Base-by-base conservation (phyloP, 345 rosid genomes). In the Gossypium anomalum region DNA sequence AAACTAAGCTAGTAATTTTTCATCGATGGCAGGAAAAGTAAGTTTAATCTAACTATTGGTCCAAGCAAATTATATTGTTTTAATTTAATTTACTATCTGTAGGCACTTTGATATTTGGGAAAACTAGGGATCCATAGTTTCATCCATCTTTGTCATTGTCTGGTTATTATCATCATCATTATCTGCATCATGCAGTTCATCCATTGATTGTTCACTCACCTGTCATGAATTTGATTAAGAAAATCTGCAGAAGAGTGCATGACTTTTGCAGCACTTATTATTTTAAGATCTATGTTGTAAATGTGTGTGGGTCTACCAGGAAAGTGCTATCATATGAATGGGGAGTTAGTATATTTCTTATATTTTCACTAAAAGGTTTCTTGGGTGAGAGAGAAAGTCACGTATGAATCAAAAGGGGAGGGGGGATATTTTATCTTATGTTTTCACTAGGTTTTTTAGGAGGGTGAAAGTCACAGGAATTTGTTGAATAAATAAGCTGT, bases 1-100 rank as follows among this genome's bases (percentile, higher is more conserved):
- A 87, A 84, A 85, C 71, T 73, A 94, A 76, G 78, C 79, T 94
- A 62, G 93, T 87, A 83, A 79, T 94, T 55, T 77, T 84, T 72
- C 90, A 87, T 76, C 83, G 85, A 65, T 82, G 83, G 81, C 78
- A 76, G 41, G 88, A 83, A 71, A 86, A 80, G 98, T 94, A 70
- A 81, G 87, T 45, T 76, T 68, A 14, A 76, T 74, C 62, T 70
- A 60, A 38, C 44, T 43, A 15, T 58, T 78, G 8, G 12, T 43
- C 23, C 47, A 25, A 29, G 47, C 57, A 73, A 45, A 61, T 47
- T 38, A 19, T 56, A 13, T 56, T 55, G 52, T 12, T 55, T 13
- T 38, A 34, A 53, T 29, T 16, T 3, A 17, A 52, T 70, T 53
- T 70, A 29, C 47, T 1, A 12, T 53, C 19, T 70, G 12, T 44